phyloP scores from a whole-genome alignment of 108 stramenopile genomes.

The Schizochytrium sp. region DNA sequence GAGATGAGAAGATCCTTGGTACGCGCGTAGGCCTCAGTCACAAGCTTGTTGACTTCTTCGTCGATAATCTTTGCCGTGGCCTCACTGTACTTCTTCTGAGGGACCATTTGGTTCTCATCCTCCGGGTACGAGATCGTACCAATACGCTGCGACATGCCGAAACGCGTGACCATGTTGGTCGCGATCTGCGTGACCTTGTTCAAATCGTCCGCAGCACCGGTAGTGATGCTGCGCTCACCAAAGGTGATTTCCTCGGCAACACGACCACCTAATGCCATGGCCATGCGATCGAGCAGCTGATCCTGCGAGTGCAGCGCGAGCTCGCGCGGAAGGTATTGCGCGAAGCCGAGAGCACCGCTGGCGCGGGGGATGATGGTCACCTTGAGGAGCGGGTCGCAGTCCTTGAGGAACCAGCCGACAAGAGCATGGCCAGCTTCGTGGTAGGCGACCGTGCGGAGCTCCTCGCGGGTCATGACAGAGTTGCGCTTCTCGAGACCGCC shows the following conservation, averaged over 20 bases:
- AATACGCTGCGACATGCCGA: conserved; percentile 86
- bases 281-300: conserved; percentile 88
- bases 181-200: conserved; percentile 82
- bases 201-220: conserved; percentile 88
- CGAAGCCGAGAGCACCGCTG: conserved; percentile 82
- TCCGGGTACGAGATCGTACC: conserved; percentile 86
- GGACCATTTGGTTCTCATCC: conserved; percentile 52
- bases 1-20: conserved; percentile 67
- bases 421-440: conserved; percentile 97
- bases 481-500: conserved; percentile 82
- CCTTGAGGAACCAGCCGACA: conserved; percentile 85
- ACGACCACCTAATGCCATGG: conserved; percentile 90
- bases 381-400: conserved; percentile 89
- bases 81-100: conserved; percentile 84
- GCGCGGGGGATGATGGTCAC: conserved; percentile 88
- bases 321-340: conserved; percentile 93
- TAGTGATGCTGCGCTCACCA: conserved; percentile 68
- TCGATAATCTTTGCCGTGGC: conserved; percentile 90
- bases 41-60: conserved; percentile 79
- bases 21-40: conserved; percentile 73
- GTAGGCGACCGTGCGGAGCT: conserved; percentile 80
- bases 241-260: conserved; percentile 88
- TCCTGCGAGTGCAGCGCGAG: conserved; percentile 64
- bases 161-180: conserved; percentile 79
- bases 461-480: conserved; percentile 78